These are phyloP conservation scores for Venturia nashicola DNA, from an alignment of 2,329 filamentous ascomycete species.

Conservation along the genomic window DNA sequence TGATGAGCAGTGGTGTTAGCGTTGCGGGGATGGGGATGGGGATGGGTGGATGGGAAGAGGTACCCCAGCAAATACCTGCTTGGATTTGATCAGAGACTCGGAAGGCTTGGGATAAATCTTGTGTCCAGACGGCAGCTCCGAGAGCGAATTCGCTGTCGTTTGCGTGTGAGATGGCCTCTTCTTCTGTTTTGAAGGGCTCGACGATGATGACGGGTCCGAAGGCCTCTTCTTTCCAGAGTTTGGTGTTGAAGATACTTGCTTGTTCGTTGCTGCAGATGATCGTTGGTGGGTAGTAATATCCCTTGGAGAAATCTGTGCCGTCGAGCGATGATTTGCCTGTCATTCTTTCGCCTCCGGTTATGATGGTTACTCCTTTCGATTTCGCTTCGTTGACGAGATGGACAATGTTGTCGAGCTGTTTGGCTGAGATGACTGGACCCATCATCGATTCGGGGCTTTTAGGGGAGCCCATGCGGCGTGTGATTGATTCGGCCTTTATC, in stretches of 20 bases:
- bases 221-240: constrained; percentile 47
- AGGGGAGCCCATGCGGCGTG: constrained; percentile 44
- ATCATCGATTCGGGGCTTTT: constrained; percentile 47
- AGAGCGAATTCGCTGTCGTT: constrained; percentile 52
- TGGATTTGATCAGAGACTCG: constrained; percentile 40
- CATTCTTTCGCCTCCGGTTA: constrained; percentile 45
- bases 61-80: constrained; percentile 60
- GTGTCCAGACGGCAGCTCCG: constrained; percentile 49
- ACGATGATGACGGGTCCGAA: constrained; percentile 53
- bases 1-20: background rate
- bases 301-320: constrained; percentile 44
- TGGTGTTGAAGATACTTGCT: constrained; percentile 32
- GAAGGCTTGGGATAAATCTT: constrained; percentile 47
- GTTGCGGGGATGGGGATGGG: too few relatives aligned
- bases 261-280: constrained; percentile 45
- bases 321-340: constrained; percentile 37
- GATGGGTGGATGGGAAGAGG: constrained; percentile 19
- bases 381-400: constrained; percentile 29
- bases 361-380: constrained; percentile 55
- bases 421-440: constrained; percentile 49
- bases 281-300: constrained; percentile 51
- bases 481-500: constrained; percentile 37
- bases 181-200: constrained; percentile 43
- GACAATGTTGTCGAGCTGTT: constrained; percentile 28
- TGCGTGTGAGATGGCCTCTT: constrained; percentile 39